Evolutionary conservation across 345 rosid species (phyloP), one percentile per base, ranked within the genome.

Genomic region (Trapa incisa): DNA sequence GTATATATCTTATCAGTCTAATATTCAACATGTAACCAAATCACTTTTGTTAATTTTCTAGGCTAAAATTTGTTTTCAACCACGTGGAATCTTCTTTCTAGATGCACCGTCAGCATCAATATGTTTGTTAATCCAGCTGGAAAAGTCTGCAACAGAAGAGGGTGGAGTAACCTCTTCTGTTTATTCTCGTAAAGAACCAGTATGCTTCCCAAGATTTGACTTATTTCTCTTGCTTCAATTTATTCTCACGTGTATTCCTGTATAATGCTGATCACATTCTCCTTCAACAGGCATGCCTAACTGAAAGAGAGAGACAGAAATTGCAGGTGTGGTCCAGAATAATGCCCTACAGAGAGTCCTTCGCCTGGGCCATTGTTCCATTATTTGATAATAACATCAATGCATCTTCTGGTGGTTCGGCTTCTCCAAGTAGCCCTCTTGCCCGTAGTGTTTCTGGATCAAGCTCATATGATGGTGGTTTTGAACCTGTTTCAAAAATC

Each of bases 151-250:
- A 47, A 79, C 99, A 7, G 97, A 94, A 81, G 99, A 94, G 78
- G 88, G 89, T 37, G 97, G 96, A 50, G 87, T 91, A 74, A 79
- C 86, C 72, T 83, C 98, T 52, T 91, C 97, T 10, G 96, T 91
- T 78, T 94, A 94, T 83, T 94, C 97, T 72, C 99, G 99, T 68
- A 94, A 94, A 87, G 99, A 94, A 71, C 95, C 95, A 65, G 99
- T 94, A 94, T 72, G 89, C 80, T 61, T 64, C 16, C 39, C 42
- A 66, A 5, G 32, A 54, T 58, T 8, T 58, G 37, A 32, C 16
- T 32, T 58, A 35, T 9, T 22, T 32, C 32, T 10, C 37, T 58
- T 32, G 63, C 13, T 35, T 58, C 63, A 58, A 58, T 58, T 12
- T 58, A n/a, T 35, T 58, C 11, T 32, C 22, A 15, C 35, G 68